Percentiles rank a stretch among this genome's conserved stretches.
Conservation (phyloP, 805 yeast genomes). For the Kurtzmaniella fragi region DNA sequence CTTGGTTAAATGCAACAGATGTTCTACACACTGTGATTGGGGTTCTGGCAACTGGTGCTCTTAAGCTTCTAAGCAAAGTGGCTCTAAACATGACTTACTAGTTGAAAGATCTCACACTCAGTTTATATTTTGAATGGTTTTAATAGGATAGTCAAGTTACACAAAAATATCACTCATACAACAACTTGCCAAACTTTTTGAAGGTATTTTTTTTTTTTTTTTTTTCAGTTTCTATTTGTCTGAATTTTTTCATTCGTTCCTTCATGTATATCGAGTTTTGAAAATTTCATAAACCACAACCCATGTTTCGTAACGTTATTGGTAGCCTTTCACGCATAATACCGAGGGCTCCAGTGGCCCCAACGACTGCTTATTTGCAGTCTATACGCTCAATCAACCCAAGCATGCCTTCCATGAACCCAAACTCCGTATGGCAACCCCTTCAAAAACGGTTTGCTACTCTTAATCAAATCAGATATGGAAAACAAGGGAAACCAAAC, state of each 20-base stretch:
- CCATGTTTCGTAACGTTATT: no score
- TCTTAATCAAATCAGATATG: slow-evolving; percentile 70
- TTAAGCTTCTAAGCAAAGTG: slow-evolving; percentile 20
- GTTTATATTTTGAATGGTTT: not conserved
- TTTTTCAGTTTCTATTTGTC: no score
- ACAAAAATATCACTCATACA: not conserved
- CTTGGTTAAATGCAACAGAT: slow-evolving; percentile 6
- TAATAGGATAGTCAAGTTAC: slow-evolving; percentile 4
- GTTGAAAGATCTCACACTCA: no score
- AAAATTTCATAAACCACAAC: no score
- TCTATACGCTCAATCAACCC: slow-evolving; percentile 11
- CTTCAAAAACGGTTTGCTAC: slow-evolving; percentile 57
- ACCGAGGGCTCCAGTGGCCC: slow-evolving; percentile 3
- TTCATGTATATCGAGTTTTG: no score
- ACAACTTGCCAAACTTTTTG: not conserved
- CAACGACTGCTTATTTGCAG: slow-evolving; percentile 7
- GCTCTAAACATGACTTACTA: slow-evolving; percentile 25
- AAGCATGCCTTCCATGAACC: not conserved
- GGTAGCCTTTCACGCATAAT: no score
- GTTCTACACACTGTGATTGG: slow-evolving; percentile 7
- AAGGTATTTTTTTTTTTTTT: not conserved
- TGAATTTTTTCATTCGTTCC: no score
- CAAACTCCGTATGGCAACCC: not conserved
- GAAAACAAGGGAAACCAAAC: slow-evolving; percentile 45
- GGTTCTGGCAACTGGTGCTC: slow-evolving; percentile 13